Base-by-base conservation (phyloP, 106 monocot species). In the Cymbidium sinense region DNA sequence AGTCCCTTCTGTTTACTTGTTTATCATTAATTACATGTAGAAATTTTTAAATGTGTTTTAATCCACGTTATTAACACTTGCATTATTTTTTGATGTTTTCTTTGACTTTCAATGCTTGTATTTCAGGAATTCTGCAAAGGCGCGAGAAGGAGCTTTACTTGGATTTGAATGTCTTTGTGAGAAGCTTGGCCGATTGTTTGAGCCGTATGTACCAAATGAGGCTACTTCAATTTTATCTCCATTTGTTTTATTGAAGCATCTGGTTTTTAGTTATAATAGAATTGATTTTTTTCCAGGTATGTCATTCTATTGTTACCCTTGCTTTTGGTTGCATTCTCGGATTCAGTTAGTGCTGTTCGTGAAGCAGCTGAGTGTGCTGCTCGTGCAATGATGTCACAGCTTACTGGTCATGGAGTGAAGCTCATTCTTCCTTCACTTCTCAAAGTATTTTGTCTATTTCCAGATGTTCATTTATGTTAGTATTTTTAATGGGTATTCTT, bases 281-380 rank as follows among this genome's bases (percentile, higher is more conserved):
- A 61, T 30, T 34, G 4, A 23, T 86, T 73, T 34, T 55, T 43
- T 85, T 77, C 25, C 82, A 98, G 98, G 84, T 98, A 98, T 86
- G 92, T 98, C 8, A 98, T 98, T 75, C 86, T 90, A 84, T 83
- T 92, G 84, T 83, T 98, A 73, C 98, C 98, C 34, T 83, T 94
- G 80, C 98, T 98, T 81, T 82, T 98, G 79, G 87, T 90, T 77
- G 94, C 98, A 72, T 98, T 98, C 80, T 98, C 98, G n/a, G 98
- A 98, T 76, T 90, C 90, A 88, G 92, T 94, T 72, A 76, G 83
- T 76, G 98, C 98, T 79, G 90, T 98, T 21, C 94, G 98, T 62
- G 98, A 98, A 83, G 94, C 91, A 65, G 90, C 98, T 62, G 98
- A 98, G 71, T 91, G 98, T 88, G 98, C 94, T 83, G 94, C 98